Conservation (phyloP, 2,329 filamentous ascomycete species). For the Botrytis fabae region DNA sequence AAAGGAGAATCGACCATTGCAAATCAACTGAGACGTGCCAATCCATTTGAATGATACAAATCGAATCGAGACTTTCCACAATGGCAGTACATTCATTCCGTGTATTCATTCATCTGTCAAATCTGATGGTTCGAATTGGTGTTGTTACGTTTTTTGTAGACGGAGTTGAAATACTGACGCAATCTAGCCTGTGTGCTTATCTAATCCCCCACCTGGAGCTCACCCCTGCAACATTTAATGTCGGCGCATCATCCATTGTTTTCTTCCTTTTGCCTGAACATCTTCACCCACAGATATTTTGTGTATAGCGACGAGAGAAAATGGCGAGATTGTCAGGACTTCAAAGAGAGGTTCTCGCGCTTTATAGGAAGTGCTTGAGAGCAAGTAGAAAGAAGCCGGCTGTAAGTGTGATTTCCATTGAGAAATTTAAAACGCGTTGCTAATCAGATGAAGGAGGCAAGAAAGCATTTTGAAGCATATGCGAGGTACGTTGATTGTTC, state of each 20-base stretch:
- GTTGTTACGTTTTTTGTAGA: background rate
- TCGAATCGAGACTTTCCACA: background rate
- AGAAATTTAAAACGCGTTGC: background rate
- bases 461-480: constrained; percentile 63
- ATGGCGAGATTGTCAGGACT: constrained; percentile 70
- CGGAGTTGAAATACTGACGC: background rate
- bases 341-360: constrained; percentile 81
- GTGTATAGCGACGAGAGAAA: background rate
- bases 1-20: background rate
- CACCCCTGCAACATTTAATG: background rate
- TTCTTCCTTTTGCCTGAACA: background rate
- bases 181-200: background rate
- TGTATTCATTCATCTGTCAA: background rate
- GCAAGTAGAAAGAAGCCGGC: constrained; percentile 77
- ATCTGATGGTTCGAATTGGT: background rate
- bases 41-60: background rate
- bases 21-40: background rate
- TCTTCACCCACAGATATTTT: background rate
- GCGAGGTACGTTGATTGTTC: constrained; percentile 52
- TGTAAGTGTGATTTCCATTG: constrained; percentile 48
- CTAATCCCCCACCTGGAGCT: background rate
- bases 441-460: constrained; percentile 48
- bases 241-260: constrained; percentile 7
- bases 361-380: constrained; percentile 85
- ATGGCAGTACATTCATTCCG: background rate